phyloP scores from a whole-genome alignment of 306 rosid species.

The Sicyos baderoa region DNA sequence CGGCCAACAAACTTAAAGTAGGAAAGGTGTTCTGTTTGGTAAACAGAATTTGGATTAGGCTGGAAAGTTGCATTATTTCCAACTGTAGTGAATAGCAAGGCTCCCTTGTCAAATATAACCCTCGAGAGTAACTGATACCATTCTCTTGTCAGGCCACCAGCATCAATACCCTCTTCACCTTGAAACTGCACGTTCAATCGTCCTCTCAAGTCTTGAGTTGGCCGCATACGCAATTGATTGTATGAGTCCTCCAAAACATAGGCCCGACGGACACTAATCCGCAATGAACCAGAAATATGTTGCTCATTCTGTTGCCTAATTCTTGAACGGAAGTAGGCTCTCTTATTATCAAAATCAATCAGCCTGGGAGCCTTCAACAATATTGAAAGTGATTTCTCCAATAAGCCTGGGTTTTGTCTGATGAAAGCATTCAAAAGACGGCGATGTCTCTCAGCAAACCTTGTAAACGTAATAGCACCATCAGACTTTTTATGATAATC shows the following conservation, averaged over 20 bases:
- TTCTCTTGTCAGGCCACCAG: slow-evolving; percentile 97
- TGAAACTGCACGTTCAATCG: slow-evolving; percentile 92
- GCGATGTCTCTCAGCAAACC: slow-evolving; percentile 95
- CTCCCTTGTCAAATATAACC: slow-evolving; percentile 94
- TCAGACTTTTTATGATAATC: slow-evolving; percentile 64
- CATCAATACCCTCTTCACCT: slow-evolving; percentile 99
- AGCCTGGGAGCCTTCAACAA: slow-evolving; percentile 93
- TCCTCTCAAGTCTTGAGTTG: slow-evolving; percentile 81
- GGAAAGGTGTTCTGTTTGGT: slow-evolving; percentile 97
- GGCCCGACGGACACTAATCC: slow-evolving; percentile 86
- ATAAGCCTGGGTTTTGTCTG: slow-evolving; percentile 85
- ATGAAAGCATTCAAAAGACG: slow-evolving; percentile 88
- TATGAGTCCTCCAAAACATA: slow-evolving; percentile 97
- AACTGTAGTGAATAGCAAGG: slow-evolving; percentile 92
- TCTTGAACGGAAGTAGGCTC: slow-evolving; percentile 91
- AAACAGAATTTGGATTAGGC: slow-evolving; percentile 96
- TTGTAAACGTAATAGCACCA: slow-evolving; percentile 73
- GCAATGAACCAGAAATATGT: slow-evolving; percentile 76
- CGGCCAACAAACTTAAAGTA: slow-evolving; percentile 98
- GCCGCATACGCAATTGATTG: slow-evolving; percentile 91
- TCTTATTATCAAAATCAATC: slow-evolving; percentile 93
- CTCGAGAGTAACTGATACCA: slow-evolving; percentile 96
- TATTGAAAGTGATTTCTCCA: slow-evolving; percentile 95
- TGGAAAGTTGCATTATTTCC: slow-evolving; percentile 94
- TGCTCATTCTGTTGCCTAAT: slow-evolving; percentile 95